phyloP scores from a whole-genome alignment of 1,284 basidiomycete genomes.

The Ganoderma boninense region DNA sequence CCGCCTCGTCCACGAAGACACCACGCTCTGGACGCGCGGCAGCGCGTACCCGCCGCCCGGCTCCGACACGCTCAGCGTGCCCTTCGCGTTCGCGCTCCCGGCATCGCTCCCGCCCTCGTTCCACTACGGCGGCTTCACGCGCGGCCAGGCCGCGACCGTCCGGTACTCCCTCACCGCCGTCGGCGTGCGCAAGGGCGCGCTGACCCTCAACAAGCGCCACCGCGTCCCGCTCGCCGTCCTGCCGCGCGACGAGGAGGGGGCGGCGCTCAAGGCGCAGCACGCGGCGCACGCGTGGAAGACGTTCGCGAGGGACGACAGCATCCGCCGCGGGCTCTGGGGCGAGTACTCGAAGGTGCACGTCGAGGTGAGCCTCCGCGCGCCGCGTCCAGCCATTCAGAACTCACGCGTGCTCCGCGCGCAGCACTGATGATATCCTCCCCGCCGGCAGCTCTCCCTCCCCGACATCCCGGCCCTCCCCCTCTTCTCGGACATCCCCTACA shows the following conservation, averaged over 20 bases:
- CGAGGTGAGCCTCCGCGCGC: conserved; percentile 15
- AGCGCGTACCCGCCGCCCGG: conserved; percentile 28
- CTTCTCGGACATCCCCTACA: conserved; percentile 20
- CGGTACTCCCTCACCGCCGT: conserved; percentile 32
- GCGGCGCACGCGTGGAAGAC: conserved; percentile 19
- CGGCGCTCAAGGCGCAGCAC: conserved; percentile 8
- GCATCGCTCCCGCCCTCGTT: conserved; percentile 34
- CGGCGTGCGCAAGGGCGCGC: conserved; percentile 29
- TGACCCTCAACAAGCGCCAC: conserved; percentile 29
- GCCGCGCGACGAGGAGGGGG: conserved; percentile 24
- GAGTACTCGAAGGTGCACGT: conserved; percentile 30
- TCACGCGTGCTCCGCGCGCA: not conserved
- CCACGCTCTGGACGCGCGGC: conserved; percentile 34
- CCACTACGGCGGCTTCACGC: conserved; percentile 14
- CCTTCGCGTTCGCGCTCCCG: conserved; percentile 35
- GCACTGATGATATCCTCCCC: not conserved
- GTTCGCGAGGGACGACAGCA: conserved; percentile 17
- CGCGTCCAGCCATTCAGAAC: not conserved
- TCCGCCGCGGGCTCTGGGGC: conserved; percentile 36
- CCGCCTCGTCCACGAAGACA: conserved; percentile 21
- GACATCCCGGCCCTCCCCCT: conserved; percentile 14
- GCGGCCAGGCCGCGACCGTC: conserved; percentile 11
- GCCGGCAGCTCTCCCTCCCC: conserved; percentile 28
- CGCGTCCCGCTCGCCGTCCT: conserved; percentile 31
- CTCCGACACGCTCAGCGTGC: conserved; percentile 32